phyloP scores from a whole-genome alignment of 805 yeast species.

The Jamesozyma spencerorum region DNA sequence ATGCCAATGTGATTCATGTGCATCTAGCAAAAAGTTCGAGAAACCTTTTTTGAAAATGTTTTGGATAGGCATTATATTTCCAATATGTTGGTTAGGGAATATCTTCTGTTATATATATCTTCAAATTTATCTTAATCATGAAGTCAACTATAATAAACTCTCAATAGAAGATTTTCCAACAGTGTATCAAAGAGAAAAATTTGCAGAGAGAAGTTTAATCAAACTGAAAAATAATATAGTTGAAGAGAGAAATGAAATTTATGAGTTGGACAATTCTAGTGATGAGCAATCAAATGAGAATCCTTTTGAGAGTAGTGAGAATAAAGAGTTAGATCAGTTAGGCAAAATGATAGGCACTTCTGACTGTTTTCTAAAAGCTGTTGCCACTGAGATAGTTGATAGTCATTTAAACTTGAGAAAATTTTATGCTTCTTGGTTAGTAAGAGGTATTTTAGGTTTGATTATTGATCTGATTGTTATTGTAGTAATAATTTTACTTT shows the following conservation, averaged over 20 bases:
- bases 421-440: slow-evolving; percentile 12
- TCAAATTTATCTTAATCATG: slow-evolving; percentile 17
- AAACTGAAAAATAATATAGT: not conserved
- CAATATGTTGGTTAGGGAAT: slow-evolving; percentile 17
- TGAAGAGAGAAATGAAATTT: not conserved
- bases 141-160: slow-evolving; percentile 16
- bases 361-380: slow-evolving; percentile 6
- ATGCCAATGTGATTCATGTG: slow-evolving; percentile 23
- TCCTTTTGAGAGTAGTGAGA: not conserved
- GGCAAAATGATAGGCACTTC: slow-evolving; percentile 2
- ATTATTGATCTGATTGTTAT: slow-evolving; percentile 1
- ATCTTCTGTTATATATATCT: slow-evolving; percentile 13
- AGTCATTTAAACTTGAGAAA: slow-evolving; percentile 13
- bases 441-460: slow-evolving; percentile 6
- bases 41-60: slow-evolving; percentile 10
- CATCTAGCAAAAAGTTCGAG: slow-evolving; percentile 2
- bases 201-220: slow-evolving; percentile 3
- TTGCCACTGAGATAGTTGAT: slow-evolving; percentile 11
- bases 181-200: slow-evolving; percentile 14
- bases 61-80: slow-evolving; percentile 19
- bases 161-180: slow-evolving; percentile 24
- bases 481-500: slow-evolving; percentile 1
- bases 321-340: not conserved
- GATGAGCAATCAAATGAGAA: not conserved
- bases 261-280: not conserved